A percentile compares a stretch with the other conserved stretches of the same genome.
Conservation (phyloP, 345 rosid species). For the Brassica incana region DNA sequence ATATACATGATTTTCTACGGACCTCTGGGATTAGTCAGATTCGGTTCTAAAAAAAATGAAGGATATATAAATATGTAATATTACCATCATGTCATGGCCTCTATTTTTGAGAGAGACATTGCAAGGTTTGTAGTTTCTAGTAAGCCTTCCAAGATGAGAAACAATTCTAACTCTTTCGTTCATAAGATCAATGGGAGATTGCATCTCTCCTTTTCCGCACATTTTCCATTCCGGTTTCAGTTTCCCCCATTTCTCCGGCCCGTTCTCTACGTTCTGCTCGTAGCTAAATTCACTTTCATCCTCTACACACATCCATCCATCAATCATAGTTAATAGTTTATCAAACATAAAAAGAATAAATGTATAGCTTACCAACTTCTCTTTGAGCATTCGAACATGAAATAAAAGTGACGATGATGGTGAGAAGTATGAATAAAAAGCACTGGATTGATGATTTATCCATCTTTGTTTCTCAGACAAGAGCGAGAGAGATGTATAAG, state of each 20-base stretch:
- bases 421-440: conserved; percentile 26
- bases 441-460: conserved; percentile 13
- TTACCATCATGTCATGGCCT: conserved; percentile 90
- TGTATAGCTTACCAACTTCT: conserved; percentile 35
- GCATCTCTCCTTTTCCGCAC: conserved; percentile 71
- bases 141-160: conserved; percentile 53
- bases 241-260: conserved; percentile 76
- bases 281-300: conserved; percentile 68
- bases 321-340: background rate
- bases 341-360: background rate
- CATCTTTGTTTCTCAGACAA: conserved; percentile 16
- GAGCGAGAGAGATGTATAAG: background rate
- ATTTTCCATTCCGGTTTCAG: conserved; percentile 57
- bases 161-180: conserved; percentile 54
- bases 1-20: background rate
- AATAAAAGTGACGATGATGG: conserved; percentile 1
- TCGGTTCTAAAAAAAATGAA: background rate
- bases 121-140: conserved; percentile 50
- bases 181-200: conserved; percentile 80
- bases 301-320: conserved; percentile 43
- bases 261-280: conserved; percentile 33
- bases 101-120: conserved; percentile 68
- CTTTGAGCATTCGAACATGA: conserved; percentile 21
- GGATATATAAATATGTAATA: background rate
- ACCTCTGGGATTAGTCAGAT: background rate